Base-by-base conservation (phyloP, 1,284 basidiomycete species). In the Ganoderma lingzhi region DNA sequence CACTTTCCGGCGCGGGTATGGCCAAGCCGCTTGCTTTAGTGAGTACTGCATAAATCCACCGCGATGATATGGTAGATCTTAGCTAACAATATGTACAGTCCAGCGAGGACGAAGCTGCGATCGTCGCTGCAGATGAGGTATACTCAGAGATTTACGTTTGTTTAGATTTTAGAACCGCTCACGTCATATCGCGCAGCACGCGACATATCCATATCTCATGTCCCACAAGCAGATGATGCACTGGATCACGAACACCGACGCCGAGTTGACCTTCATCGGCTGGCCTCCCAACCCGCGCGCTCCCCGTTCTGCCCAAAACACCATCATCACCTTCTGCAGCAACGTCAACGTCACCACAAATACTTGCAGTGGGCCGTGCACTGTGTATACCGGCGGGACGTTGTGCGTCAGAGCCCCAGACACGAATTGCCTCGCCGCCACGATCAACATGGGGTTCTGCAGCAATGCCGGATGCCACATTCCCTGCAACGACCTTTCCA, bases 221-320 rank as follows among this genome's bases (percentile, higher is more conserved):
- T 42, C 66, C 17, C 48, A 59, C 2, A 35, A 63, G 30, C 39
- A 67, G 39, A 58, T 67, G 37, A 12, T 63, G 19, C 28, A 37
- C 62, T 67, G 62, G 66, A 42, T 67, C 62, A 19, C 61, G 15
- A 67, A 19, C 41, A 67, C 66, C 62, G 61, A 67, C 55, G 66
- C 66, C n/a, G 44, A 67, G 28, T 15, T 67, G 53, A 67, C 66
- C 32, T 67, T 51, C 66, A 15, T 63, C 62, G 61, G 61, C 45
- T 10, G 35, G 17, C 61, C 61, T 2, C 48, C 48, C 41, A 66
- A 66, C 23, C 60, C 65, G 17, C 65, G 53, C 14, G 30, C 35
- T n/a, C 23, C 42, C 12, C 51, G 44, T n/a, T 17, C 53, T 15
- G 60, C 60, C 0, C 15, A 45, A 28, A 51, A 30, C 62, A 62